phyloP scores from a whole-genome alignment of 352 stramenopile genomes.

The Hyaloperonospora arabidopsidis region DNA sequence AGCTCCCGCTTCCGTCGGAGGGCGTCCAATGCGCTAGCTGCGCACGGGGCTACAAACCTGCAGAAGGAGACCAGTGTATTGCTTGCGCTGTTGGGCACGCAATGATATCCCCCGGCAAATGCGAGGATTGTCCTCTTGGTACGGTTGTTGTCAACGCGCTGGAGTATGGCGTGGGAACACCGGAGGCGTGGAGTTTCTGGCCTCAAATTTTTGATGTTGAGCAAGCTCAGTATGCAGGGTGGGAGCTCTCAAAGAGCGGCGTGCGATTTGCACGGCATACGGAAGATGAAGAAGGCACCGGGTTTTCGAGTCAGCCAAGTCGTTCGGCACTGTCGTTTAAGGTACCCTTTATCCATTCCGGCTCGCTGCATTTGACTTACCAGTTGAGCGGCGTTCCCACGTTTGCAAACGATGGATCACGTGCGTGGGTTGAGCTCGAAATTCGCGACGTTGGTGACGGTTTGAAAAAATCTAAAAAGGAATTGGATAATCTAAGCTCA shows the following conservation, averaged over 20 bases:
- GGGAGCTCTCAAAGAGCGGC: conserved; percentile 61
- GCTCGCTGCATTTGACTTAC: conserved; percentile 60
- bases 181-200: conserved; percentile 51
- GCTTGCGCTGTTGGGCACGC: conserved; percentile 35
- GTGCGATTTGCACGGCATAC: conserved; percentile 38
- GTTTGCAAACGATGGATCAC: conserved; percentile 44
- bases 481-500: conserved; percentile 10
- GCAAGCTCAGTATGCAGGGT: conserved; percentile 34
- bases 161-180: conserved; percentile 42
- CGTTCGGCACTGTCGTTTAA: conserved; percentile 52
- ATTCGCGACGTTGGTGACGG: conserved; percentile 20
- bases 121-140: conserved; percentile 36
- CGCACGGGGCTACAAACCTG: conserved; percentile 38
- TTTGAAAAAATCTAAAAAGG: conserved; percentile 15
- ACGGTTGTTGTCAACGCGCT: conserved; percentile 51
- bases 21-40: conserved; percentile 46
- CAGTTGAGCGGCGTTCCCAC: conserved; percentile 52
- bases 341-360: conserved; percentile 42
- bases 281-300: conserved; percentile 16
- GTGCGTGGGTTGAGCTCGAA: conserved; percentile 69
- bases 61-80: conserved; percentile 35
- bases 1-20: conserved; percentile 32
- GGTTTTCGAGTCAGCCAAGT: conserved; percentile 21
- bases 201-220: conserved; percentile 43
- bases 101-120: conserved; percentile 22